These are phyloP conservation scores for Coix lacrymajobi DNA, from an alignment of 176 grass and related monocot species.

Conservation along the genomic window DNA sequence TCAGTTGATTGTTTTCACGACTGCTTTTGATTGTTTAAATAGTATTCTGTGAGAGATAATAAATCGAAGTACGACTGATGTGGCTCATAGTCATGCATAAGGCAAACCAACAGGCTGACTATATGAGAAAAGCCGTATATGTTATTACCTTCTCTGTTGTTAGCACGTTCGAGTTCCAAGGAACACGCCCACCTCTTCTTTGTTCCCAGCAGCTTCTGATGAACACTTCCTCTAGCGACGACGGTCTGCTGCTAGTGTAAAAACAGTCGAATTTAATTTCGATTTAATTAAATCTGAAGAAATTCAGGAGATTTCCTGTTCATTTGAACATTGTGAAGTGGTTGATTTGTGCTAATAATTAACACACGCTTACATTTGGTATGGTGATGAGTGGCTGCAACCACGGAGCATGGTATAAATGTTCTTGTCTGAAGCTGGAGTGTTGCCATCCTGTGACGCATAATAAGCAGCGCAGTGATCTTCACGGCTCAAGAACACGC, in stretches of 20 bases:
- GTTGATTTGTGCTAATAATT: background rate
- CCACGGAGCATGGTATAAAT: background rate
- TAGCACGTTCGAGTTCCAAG: constrained; percentile 3
- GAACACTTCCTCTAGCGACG: constrained; percentile 22
- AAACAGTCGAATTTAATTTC: background rate
- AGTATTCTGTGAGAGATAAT: too few species aligned
- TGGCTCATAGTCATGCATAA: too few species aligned
- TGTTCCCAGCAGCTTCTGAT: constrained; percentile 45
- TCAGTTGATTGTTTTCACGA: too few species aligned
- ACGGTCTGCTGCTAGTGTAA: constrained; percentile 26
- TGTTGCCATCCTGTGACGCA: constrained; percentile 21
- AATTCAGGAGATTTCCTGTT: background rate
- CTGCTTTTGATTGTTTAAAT: too few species aligned
- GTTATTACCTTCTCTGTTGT: constrained; percentile 16
- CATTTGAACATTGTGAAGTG: background rate
- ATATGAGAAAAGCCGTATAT: background rate
- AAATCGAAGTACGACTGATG: too few species aligned
- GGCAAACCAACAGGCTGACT: too few species aligned
- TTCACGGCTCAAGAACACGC: constrained; percentile 1
- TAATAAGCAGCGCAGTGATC: constrained; percentile 13
- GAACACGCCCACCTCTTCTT: constrained; percentile 21
- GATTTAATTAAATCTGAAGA: background rate
- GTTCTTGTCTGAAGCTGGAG: constrained; percentile 2
- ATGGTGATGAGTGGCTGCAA: constrained; percentile 10
- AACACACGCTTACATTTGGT: constrained; percentile 32